These are phyloP conservation scores for Pharnaceum exiguum DNA, from an alignment of 148 eudicot species.

Conservation along the genomic window DNA sequence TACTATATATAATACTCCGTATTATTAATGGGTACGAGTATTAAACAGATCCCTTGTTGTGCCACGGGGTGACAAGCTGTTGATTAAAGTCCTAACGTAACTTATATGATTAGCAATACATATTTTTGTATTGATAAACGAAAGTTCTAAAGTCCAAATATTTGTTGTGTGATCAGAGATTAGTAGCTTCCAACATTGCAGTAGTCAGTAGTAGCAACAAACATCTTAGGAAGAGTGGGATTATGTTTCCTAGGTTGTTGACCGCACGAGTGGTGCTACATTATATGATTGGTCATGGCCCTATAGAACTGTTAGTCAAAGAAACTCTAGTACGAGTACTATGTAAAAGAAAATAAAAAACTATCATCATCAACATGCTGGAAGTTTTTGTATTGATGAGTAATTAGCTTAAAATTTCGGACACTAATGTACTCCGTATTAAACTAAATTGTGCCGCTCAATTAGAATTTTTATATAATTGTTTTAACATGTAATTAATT, in stretches of 20 bases:
- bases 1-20: slow-evolving; percentile 10
- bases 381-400: no score
- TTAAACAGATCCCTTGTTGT: slow-evolving; percentile 18
- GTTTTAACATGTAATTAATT: no score
- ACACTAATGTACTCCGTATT: no score
- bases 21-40: no score
- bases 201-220: slow-evolving; percentile 2
- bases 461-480: no score
- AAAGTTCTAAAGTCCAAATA: slow-evolving; percentile 16
- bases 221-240: slow-evolving; percentile 17
- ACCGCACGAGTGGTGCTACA: slow-evolving; percentile 26
- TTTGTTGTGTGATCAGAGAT: slow-evolving; percentile 9
- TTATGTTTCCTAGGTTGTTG: slow-evolving; percentile 30
- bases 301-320: background rate
- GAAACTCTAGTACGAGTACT: background rate
- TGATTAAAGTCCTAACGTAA: slow-evolving; percentile 9
- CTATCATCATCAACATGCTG: no score
- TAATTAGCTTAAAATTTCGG: no score
- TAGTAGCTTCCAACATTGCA: slow-evolving; percentile 1
- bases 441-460: no score
- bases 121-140: background rate
- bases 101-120: slow-evolving; percentile 3
- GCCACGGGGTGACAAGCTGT: slow-evolving; percentile 22
- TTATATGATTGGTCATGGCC: slow-evolving; percentile 5
- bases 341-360: background rate